Conservation (phyloP, 306 rosid species). For the Glycine latifolia region DNA sequence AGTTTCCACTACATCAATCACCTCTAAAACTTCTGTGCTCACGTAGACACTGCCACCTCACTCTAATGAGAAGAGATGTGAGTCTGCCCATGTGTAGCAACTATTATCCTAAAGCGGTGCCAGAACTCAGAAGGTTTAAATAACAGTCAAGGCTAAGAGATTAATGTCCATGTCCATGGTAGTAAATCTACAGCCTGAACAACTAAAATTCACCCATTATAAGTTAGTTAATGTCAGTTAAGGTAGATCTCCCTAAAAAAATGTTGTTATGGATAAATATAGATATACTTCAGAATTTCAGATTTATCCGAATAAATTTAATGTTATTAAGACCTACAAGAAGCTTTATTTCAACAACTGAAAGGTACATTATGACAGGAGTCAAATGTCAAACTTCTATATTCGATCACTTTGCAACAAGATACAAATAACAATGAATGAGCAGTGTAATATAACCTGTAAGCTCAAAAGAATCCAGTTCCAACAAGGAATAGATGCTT, state of each 20-base stretch:
- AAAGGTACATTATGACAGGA: neutral
- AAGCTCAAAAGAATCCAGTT: conserved; percentile 7
- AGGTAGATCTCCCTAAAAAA: too few species aligned
- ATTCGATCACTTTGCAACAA: conserved; percentile 18
- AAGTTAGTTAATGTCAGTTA: too few species aligned
- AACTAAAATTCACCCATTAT: too few species aligned
- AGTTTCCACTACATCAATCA: neutral
- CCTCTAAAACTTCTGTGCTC: neutral
- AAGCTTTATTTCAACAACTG: conserved; percentile 24
- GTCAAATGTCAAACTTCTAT: conserved; percentile 10
- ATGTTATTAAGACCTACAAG: conserved; percentile 13
- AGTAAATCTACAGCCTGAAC: too few species aligned
- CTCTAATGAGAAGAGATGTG: too few species aligned
- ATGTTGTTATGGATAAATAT: too few species aligned
- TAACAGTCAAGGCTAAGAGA: too few species aligned
- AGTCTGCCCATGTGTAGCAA: neutral
- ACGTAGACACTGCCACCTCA: neutral
- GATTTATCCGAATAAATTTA: neutral
- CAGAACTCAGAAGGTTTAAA: too few species aligned
- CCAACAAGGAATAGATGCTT: conserved; percentile 24
- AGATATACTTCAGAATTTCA: neutral
- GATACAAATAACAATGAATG: conserved; percentile 9
- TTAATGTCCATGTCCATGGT: too few species aligned
- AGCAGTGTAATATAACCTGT: neutral
- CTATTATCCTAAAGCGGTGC: too few species aligned